A percentile compares a stretch with the other conserved stretches of the same genome.
Conservation (phyloP, 257 asterid genomes). For the Sherardia arvensis region DNA sequence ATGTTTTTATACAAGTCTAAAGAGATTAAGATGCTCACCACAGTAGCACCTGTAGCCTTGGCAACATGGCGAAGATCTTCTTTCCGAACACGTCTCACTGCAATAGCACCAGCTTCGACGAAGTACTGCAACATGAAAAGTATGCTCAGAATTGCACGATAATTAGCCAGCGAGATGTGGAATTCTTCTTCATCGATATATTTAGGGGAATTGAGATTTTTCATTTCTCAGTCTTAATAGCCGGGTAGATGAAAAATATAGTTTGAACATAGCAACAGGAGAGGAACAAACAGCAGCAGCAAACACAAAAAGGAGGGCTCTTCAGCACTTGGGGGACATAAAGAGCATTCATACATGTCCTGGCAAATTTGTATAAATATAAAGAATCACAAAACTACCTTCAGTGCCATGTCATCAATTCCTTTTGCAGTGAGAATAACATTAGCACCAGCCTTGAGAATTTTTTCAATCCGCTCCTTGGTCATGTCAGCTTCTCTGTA, state of each 20-base stretch:
- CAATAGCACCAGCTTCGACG: constrained; percentile 94
- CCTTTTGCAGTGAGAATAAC: constrained; percentile 90
- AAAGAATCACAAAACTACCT: constrained; percentile 36
- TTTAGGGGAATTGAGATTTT: not conserved
- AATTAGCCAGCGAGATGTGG: not conserved
- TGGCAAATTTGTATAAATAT: not conserved
- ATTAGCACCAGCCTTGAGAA: constrained; percentile 95
- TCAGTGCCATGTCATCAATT: constrained; percentile 98
- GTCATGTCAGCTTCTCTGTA: constrained; percentile 97
- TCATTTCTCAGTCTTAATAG: not conserved
- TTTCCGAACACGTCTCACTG: constrained; percentile 88
- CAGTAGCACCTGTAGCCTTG: constrained; percentile 88
- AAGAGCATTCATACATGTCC: not conserved
- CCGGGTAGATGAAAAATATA: not conserved
- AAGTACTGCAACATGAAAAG: constrained; percentile 49
- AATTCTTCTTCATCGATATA: not conserved
- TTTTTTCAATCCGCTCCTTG: constrained; percentile 86
- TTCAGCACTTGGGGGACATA: not conserved
- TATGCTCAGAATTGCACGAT: not conserved
- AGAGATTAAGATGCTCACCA: constrained; percentile 36
- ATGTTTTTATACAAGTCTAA: not conserved
- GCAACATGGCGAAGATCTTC: constrained; percentile 94
- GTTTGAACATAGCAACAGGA: no score
- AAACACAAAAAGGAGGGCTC: not conserved
- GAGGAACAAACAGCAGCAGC: not conserved